Evolutionary conservation across 2,329 filamentous ascomycete genomes (phyloP).

Genomic region (Dothiorella sarmentorum): DNA sequence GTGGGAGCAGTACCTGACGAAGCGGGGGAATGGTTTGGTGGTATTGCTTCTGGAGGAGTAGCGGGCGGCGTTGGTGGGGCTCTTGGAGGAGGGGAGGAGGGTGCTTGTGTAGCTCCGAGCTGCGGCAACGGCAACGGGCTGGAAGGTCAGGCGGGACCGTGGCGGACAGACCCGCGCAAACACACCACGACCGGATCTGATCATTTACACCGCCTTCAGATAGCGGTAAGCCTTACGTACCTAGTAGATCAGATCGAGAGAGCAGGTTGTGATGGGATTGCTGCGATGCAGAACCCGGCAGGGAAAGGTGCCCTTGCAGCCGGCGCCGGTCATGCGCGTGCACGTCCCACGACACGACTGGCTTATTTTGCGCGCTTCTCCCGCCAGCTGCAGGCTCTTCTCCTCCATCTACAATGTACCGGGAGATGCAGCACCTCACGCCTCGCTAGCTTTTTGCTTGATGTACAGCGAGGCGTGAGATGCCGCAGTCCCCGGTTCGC

Average conservation of each 20-base stretch:
- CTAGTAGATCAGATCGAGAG: constrained; percentile 9
- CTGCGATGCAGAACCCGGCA: not conserved
- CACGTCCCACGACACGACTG: not conserved
- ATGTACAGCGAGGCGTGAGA: not conserved
- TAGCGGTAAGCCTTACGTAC: constrained; percentile 14
- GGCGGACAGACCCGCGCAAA: constrained; percentile 2
- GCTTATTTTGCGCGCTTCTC: not conserved
- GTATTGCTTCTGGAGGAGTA: not conserved
- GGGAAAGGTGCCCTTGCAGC: constrained; percentile 8
- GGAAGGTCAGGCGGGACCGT: constrained; percentile 9
- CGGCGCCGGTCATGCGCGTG: not conserved
- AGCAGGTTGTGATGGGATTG: constrained; percentile 1
- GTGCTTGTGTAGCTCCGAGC: constrained; percentile 16
- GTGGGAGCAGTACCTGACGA: constrained; percentile 65
- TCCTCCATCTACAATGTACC: not conserved
- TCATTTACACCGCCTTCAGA: constrained; percentile 11
- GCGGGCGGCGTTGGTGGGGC: constrained; percentile 4
- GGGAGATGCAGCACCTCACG: not conserved
- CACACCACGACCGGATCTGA: constrained; percentile 10
- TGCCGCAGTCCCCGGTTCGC: constrained; percentile 17
- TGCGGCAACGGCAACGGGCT: constrained; percentile 3
- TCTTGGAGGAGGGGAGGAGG: constrained; percentile 1
- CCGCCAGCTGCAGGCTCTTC: not conserved
- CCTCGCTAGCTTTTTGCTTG: not conserved
- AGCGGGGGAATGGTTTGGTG: constrained; percentile 10